Evolutionary conservation across 2,329 filamentous ascomycete genomes (phyloP), one percentile per base, ranked within the genome.

Genomic region (Hymenoscyphus infarciens): DNA sequence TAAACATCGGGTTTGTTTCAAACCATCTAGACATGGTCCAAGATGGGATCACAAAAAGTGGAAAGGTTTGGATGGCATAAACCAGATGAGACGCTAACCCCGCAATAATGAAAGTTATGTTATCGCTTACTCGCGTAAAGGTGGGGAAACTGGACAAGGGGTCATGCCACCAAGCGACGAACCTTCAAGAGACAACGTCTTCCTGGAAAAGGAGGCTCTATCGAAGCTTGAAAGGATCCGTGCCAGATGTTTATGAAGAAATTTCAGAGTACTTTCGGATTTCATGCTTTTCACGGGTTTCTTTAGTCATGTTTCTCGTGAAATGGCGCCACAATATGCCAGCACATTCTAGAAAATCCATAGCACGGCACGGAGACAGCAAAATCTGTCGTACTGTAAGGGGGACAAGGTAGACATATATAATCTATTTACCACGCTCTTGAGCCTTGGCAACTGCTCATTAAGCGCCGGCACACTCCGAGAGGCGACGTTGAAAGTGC

Each of bases 381-480:
- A 35, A 35, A 35, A 35, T 42, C n/a, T n/a, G n/a, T n/a, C n/a
- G n/a, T 13, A 7, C 19, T n/a, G 2, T 45, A n/a, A 56, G 25
- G 27, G 27, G 25, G 13, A 31, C 16, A 29, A 33, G 53, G 53
- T 16, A 15, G 27, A 10, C 27, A 56, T 56, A 56, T 31, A 56
- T 35, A 56, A 31, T 56, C 54, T n/a, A 56, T 22, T 56, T 56
- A 31, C 33, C 27, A 56, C 16, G 54, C n/a, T 35, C 13, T 25
- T 54, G 1, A 27, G 25, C 29, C 52, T 54, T 54, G 10, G 53
- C 25, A 33, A n/a, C 31, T 55, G 53, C 29, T 19, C 27, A 57
- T 39, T 42, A 57, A 57, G 56, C 56, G 56, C 56, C 56, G 56
- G 56, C n/a, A 19, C 22, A 15, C 13, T 45, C 56, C 56, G 56